These are phyloP conservation scores for Vanderwaltozyma tropicalis DNA, from an alignment of 805 yeast species.

Conservation along the genomic window DNA sequence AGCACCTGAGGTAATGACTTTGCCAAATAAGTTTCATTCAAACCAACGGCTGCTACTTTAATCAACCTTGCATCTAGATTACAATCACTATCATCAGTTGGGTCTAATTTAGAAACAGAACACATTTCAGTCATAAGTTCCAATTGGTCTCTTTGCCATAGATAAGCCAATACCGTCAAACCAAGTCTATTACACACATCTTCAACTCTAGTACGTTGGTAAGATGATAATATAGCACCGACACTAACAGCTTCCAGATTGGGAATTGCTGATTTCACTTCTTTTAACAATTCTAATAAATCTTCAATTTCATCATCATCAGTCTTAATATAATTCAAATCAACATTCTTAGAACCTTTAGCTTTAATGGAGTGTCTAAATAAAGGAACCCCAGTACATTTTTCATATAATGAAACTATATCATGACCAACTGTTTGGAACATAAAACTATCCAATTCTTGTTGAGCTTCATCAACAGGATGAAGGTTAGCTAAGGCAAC, in stretches of 20 bases:
- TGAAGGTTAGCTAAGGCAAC: constrained; percentile 76
- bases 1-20: constrained; percentile 50
- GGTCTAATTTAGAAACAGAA: constrained; percentile 20
- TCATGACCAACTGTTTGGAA: constrained; percentile 96
- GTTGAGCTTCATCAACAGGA: constrained; percentile 42
- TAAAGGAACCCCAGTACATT: constrained; percentile 72
- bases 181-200: constrained; percentile 71
- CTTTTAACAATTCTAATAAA: constrained; percentile 41
- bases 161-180: constrained; percentile 57
- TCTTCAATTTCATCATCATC: constrained; percentile 83
- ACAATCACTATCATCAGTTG: constrained; percentile 2
- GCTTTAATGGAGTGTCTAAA: constrained; percentile 50
- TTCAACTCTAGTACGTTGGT: constrained; percentile 90
- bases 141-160: constrained; percentile 85
- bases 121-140: constrained; percentile 80
- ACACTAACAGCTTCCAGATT: constrained; percentile 80
- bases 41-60: constrained; percentile 90
- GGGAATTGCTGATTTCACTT: constrained; percentile 46
- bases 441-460: constrained; percentile 91
- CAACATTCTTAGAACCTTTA: constrained; percentile 54
- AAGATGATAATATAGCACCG: constrained; percentile 93
- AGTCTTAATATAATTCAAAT: constrained; percentile 60
- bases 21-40: constrained; percentile 58
- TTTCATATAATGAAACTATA: constrained; percentile 50
- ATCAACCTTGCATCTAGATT: constrained; percentile 69